These are phyloP conservation scores for Elongisporangium senticosum DNA, from an alignment of 352 stramenopile genomes.

Conservation along the genomic window DNA sequence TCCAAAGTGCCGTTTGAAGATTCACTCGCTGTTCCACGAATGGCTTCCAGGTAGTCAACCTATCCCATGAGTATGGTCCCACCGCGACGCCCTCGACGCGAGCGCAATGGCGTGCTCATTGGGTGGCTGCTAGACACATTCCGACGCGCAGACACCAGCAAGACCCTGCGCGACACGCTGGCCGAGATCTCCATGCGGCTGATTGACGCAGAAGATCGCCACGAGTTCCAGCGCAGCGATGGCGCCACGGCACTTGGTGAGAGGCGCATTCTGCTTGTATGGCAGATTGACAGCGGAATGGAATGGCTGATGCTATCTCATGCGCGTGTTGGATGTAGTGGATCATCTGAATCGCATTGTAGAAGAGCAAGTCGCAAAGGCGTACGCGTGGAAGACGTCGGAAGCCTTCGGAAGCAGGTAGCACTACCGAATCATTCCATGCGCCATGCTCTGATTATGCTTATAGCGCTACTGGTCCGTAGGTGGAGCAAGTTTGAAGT, in stretches of 20 bases:
- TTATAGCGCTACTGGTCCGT: not conserved
- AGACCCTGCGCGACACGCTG: constrained; percentile 28
- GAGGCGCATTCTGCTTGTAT: not conserved
- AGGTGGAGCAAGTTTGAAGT: constrained; percentile 48
- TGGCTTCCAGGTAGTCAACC: not conserved
- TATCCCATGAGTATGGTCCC: not conserved
- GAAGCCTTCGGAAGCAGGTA: constrained; percentile 27
- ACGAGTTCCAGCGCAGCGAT: constrained; percentile 48
- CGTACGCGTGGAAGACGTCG: constrained; percentile 32
- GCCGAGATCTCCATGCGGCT: constrained; percentile 58
- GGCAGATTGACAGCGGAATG: not conserved
- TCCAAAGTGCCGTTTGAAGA: not conserved
- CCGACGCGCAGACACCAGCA: not conserved
- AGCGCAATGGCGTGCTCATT: not conserved
- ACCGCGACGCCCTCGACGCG: not conserved
- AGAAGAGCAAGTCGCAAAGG: constrained; percentile 49
- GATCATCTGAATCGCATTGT: constrained; percentile 47
- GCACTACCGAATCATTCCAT: not conserved
- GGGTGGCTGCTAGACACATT: not conserved
- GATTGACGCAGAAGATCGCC: constrained; percentile 37
- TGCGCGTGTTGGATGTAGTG: constrained; percentile 20
- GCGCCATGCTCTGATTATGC: not conserved
- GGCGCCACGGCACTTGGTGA: constrained; percentile 47
- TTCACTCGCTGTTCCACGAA: not conserved
- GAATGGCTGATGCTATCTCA: not conserved